These are phyloP conservation scores for Chrysoporthe cubensis DNA, from an alignment of 2,329 filamentous ascomycete genomes.

Conservation along the genomic window DNA sequence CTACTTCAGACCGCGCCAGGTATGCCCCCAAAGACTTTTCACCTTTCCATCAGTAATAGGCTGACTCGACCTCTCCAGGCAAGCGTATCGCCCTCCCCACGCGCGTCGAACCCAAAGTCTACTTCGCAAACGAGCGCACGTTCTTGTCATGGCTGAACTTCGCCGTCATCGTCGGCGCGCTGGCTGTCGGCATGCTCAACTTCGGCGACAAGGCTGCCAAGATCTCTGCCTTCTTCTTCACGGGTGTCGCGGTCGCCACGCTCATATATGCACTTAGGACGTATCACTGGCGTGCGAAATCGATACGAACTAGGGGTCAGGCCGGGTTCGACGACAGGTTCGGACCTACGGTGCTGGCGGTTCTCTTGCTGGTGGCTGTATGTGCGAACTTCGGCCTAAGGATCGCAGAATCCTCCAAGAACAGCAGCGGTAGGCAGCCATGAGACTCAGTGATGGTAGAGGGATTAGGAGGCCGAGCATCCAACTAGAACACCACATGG, in stretches of 20 bases:
- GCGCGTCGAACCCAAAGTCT: conserved; percentile 98
- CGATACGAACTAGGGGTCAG: conserved; percentile 87
- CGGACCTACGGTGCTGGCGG: conserved; percentile 86
- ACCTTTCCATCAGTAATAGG: conserved; percentile 3
- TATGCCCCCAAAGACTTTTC: conserved; percentile 46
- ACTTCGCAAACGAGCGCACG: conserved; percentile 99
- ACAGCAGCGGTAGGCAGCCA: conserved; percentile 24
- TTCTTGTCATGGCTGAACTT: conserved; percentile 99
- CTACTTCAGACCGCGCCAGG: conserved; percentile 93
- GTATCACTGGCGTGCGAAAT: conserved; percentile 96
- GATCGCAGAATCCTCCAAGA: conserved; percentile 54
- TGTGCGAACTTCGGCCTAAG: conserved; percentile 93
- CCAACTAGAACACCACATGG: not conserved
- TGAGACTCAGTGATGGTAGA: not conserved
- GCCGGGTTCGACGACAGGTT: conserved; percentile 96
- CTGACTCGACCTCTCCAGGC: conserved; percentile 57
- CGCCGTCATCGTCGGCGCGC: conserved; percentile 94
- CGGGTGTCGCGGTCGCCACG: conserved; percentile 87
- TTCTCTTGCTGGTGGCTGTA: conserved; percentile 86
- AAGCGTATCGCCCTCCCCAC: conserved; percentile 98
- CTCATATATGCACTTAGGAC: conserved; percentile 95
- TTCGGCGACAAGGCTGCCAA: conserved; percentile 94
- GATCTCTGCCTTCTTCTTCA: conserved; percentile 93
- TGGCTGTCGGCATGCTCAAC: conserved; percentile 96
- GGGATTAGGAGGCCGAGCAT: not conserved